Conservation (phyloP, 1,284 basidiomycete species). For the Thelephora terrestris region DNA sequence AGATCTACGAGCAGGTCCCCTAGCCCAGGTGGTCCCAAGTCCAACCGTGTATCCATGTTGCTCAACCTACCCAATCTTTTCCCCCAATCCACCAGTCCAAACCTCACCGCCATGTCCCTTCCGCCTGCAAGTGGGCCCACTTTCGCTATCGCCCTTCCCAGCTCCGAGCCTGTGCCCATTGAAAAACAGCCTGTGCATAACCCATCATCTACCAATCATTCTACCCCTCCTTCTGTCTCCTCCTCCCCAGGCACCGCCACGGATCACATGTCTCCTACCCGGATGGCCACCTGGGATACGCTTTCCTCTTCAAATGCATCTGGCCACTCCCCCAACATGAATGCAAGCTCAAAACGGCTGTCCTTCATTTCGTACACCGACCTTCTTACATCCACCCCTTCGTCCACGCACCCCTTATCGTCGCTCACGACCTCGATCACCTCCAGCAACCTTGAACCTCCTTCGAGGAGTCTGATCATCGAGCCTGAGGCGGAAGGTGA, state of each 20-base stretch:
- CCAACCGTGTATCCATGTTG: slow-evolving; percentile 10
- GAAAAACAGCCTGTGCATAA: slow-evolving; percentile 23
- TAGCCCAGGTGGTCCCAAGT: slow-evolving; percentile 1
- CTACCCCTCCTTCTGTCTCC: slow-evolving; percentile 24
- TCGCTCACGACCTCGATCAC: slow-evolving; percentile 44
- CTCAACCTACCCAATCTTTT: slow-evolving; percentile 19
- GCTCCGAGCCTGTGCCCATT: background rate
- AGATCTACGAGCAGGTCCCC: slow-evolving; percentile 3
- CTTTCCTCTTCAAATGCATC: slow-evolving; percentile 17
- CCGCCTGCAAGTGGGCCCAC: slow-evolving; percentile 12
- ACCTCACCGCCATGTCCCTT: slow-evolving; percentile 11
- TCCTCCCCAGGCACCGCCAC: slow-evolving; percentile 33
- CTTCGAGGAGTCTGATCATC: background rate
- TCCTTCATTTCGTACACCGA: slow-evolving; percentile 84
- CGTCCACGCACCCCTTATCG: slow-evolving; percentile 58
- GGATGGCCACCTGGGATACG: slow-evolving; percentile 12
- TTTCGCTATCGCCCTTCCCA: background rate
- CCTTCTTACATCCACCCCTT: slow-evolving; percentile 66
- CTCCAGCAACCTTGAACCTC: background rate
- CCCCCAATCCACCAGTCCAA: slow-evolving; percentile 15
- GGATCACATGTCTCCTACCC: slow-evolving; percentile 26
- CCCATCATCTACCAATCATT: slow-evolving; percentile 41
- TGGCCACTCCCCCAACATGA: slow-evolving; percentile 28
- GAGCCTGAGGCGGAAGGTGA: background rate
- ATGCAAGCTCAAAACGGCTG: slow-evolving; percentile 47